phyloP scores from a whole-genome alignment of 805 yeast species.

The Naumovozyma castellii region DNA sequence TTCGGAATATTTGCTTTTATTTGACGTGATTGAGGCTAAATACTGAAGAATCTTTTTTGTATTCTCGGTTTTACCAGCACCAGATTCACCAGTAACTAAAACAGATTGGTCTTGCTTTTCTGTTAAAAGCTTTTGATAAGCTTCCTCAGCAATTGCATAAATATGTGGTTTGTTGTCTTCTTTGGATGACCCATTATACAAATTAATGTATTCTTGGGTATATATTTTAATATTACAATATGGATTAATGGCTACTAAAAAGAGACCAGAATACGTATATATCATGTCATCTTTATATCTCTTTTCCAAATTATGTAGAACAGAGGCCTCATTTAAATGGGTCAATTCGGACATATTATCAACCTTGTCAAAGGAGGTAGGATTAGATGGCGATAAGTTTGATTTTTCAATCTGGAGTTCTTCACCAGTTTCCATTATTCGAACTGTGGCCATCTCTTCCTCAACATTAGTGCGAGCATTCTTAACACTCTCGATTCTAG shows the following conservation, averaged over 20 bases:
- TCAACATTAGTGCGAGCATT: constrained; percentile 13
- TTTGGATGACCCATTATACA: constrained; percentile 42
- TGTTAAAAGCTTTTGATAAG: constrained; percentile 63
- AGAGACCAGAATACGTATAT: constrained; percentile 91
- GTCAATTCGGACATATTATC: constrained; percentile 95
- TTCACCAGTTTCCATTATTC: constrained; percentile 9
- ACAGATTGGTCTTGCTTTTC: constrained; percentile 77
- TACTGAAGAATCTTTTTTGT: constrained; percentile 92
- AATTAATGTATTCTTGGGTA: constrained; percentile 43
- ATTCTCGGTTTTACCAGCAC: constrained; percentile 98
- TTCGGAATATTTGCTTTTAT: constrained; percentile 9
- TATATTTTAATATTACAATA: constrained; percentile 69
- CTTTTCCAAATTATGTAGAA: constrained; percentile 69
- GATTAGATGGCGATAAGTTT: constrained; percentile 52
- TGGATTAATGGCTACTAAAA: constrained; percentile 92
- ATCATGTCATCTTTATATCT: constrained; percentile 73
- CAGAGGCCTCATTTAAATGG: constrained; percentile 89
- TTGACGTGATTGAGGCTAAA: constrained; percentile 62
- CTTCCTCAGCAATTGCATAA: constrained; percentile 80
- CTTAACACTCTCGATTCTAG: constrained; percentile 14
- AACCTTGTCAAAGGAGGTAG: constrained; percentile 80
- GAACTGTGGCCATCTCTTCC: constrained; percentile 14
- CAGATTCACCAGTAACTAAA: constrained; percentile 96
- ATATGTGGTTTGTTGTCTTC: constrained; percentile 71
- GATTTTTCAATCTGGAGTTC: constrained; percentile 22